These are phyloP conservation scores for Russula compacta DNA, from an alignment of 768 basidiomycete species.

Conservation along the genomic window DNA sequence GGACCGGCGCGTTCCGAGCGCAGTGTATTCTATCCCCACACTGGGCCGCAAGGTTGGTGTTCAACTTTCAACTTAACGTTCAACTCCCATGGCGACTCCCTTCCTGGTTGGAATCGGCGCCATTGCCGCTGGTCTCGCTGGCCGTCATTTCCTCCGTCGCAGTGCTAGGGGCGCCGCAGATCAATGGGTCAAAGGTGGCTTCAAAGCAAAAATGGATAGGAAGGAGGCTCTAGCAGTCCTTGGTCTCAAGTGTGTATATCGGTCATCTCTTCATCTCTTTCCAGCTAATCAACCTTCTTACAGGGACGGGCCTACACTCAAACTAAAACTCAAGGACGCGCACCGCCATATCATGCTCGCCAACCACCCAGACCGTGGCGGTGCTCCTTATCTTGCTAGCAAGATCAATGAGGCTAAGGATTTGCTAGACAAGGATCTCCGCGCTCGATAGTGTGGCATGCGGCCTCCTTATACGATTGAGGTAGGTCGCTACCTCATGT, in stretches of 20 bases:
- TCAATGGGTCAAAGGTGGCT: conserved; percentile 89
- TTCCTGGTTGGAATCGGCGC: conserved; percentile 70
- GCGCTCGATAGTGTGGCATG: conserved; percentile 28
- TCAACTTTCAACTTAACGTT: too few relatives aligned
- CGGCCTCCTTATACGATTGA: neutral
- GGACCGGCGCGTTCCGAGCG: neutral
- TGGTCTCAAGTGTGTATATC: conserved; percentile 71
- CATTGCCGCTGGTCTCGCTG: conserved; percentile 65
- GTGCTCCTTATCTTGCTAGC: conserved; percentile 95
- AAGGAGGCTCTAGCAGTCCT: conserved; percentile 88
- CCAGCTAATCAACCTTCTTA: neutral
- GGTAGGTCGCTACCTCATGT: neutral
- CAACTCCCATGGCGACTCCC: conserved; percentile 60
- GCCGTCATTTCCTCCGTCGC: conserved; percentile 58
- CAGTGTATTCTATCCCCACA: neutral
- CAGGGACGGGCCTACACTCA: conserved; percentile 77
- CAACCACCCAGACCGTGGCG: conserved; percentile 97
- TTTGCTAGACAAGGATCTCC: conserved; percentile 72
- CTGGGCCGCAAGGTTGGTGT: too few relatives aligned
- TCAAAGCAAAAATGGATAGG: conserved; percentile 92
- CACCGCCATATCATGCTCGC: conserved; percentile 96
- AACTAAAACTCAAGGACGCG: conserved; percentile 81
- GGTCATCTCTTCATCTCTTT: neutral
- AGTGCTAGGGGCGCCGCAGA: conserved; percentile 62
- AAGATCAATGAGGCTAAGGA: conserved; percentile 99